A percentile compares a stretch with the other conserved stretches of the same genome.
Evolutionary conservation across 352 stramenopile genomes (phyloP).

Genomic region (Pythium oligandrum): DNA sequence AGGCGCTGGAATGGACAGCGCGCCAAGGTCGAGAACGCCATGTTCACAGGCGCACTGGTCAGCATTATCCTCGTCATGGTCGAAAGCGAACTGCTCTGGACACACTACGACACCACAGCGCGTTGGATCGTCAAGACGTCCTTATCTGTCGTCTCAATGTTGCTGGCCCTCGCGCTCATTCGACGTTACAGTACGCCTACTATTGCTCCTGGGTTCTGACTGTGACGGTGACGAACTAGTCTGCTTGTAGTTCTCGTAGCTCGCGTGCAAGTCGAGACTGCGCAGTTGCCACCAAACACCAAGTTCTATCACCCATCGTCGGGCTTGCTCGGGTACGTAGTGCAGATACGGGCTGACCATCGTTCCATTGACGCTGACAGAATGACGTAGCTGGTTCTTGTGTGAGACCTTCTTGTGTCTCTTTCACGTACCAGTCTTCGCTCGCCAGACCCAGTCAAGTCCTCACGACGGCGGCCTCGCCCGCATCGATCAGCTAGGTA

Average conservation of each 20-base stretch:
- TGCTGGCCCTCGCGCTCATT: constrained; percentile 29
- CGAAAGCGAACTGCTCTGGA: constrained; percentile 50
- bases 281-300: constrained; percentile 24
- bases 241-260: constrained; percentile 16
- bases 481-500: constrained; percentile 48
- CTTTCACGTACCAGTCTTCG: constrained; percentile 34
- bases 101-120: constrained; percentile 3
- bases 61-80: constrained; percentile 33
- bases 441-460: constrained; percentile 21
- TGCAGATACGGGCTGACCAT: neutral
- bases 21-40: constrained; percentile 33
- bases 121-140: constrained; percentile 37
- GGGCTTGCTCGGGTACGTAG: constrained; percentile 24
- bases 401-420: constrained; percentile 33
- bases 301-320: constrained; percentile 36
- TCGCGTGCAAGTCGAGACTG: constrained; percentile 36
- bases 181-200: constrained; percentile 39
- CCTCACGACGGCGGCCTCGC: constrained; percentile 25
- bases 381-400: constrained; percentile 28
- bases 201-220: neutral
- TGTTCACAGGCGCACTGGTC: constrained; percentile 31
- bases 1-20: constrained; percentile 8
- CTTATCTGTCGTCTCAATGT: constrained; percentile 27
- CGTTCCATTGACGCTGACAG: neutral
- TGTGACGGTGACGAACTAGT: neutral